Conservation (phyloP, 176 grass and related monocot species). For the Avena insularis region DNA sequence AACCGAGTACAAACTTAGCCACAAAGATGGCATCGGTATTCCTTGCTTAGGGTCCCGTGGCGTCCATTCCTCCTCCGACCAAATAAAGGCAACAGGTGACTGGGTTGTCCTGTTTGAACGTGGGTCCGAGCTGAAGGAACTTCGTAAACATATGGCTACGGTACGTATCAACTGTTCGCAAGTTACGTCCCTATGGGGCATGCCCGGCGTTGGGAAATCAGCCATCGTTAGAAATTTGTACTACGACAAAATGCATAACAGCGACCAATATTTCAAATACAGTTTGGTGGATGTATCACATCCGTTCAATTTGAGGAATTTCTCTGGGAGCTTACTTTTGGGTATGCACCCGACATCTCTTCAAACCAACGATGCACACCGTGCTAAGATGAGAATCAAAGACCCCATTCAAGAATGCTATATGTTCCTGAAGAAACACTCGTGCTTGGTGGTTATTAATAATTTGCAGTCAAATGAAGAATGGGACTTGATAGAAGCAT, state of each 20-base stretch:
- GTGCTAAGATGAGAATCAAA: not conserved
- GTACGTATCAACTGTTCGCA: not conserved
- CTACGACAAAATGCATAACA: not conserved
- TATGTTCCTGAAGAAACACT: not conserved
- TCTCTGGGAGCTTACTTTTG: not conserved
- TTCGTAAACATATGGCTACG: not conserved
- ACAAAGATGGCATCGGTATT: too few species aligned
- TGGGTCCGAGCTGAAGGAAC: not conserved
- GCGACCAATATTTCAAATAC: not conserved
- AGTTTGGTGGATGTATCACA: conserved; percentile 2
- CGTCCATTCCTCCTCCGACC: too few species aligned
- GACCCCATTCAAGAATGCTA: not conserved
- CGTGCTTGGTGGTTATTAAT: not conserved
- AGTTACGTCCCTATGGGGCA: conserved; percentile 26
- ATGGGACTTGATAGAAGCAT: not conserved
- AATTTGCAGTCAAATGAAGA: not conserved
- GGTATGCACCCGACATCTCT: not conserved
- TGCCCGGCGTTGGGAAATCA: conserved; percentile 25
- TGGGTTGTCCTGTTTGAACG: not conserved
- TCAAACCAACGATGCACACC: not conserved
- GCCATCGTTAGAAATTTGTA: not conserved
- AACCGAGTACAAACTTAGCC: not conserved
- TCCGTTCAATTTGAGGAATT: not conserved
- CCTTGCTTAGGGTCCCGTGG: too few species aligned
- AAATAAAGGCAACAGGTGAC: too few species aligned